Evolutionary conservation across 805 yeast genomes (phyloP), one percentile per base, ranked within the genome.

Genomic region (Jamesozyma piceae): DNA sequence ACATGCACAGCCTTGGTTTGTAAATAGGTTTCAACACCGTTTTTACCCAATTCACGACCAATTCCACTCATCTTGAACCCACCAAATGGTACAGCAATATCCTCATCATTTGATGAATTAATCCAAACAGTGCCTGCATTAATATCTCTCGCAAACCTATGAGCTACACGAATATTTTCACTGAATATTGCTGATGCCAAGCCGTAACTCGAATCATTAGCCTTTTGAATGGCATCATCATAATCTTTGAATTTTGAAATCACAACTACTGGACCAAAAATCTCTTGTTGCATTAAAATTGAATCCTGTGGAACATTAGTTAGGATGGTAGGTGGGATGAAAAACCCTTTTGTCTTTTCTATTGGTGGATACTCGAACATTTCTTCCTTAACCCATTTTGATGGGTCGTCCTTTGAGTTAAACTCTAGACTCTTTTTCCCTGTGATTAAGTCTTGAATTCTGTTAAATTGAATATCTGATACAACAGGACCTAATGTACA

Each of bases 1-100:
- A 85, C 76, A 53, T 80, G 85, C 42, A 84, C 78, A 39, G 89
- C 75, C 69, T 84, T 85, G 44, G 75, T 72, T 66, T 82, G 87
- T 18, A 86, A 74, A 66, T 82, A 84, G 57, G 74, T 69, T 43
- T 73, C 70, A 38, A 84, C 73, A 39, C 86, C 94, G 55, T 74
- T 77, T 59, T 77, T 78, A 41, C 92, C 90, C 49, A 84, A 70
- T 66, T 84, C 92, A 52, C 90, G 76, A 46, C 94, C 94, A 49
- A 82, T 70, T 49, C 94, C 95, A 50, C 84, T 75, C 72, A 73
- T 69, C 65, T 83, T 82, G 63, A 75, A 81, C 33, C 94, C 94
- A 38, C 94, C 94, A 59, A 85, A 84, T 26, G 94, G 94, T 43
- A 80, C 75, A 44, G 72, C 69, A 44, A 69, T 60, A 54, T 77